Conservation (phyloP, 768 basidiomycete genomes). For the Lanmaoa rubissima region DNA sequence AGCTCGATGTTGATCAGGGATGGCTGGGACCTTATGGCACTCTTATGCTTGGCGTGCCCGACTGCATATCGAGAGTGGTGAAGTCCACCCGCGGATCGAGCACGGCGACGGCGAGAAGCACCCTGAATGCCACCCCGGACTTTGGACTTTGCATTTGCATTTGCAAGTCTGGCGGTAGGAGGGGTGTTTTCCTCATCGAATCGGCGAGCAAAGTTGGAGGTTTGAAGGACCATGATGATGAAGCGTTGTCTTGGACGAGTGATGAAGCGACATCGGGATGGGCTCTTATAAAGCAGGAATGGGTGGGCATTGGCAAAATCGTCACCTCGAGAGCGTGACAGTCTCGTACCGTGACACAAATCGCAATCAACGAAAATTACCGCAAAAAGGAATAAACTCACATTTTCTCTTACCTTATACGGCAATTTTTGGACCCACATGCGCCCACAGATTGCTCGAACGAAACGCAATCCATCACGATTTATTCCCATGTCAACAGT, state of each 20-base stretch:
- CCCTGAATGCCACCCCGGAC: slow-evolving; percentile 32
- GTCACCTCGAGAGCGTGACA: slow-evolving; percentile 23
- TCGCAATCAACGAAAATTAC: slow-evolving; percentile 32
- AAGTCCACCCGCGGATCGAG: slow-evolving; percentile 29
- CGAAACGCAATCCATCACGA: slow-evolving; percentile 28
- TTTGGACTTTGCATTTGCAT: slow-evolving; percentile 13
- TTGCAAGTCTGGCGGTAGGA: slow-evolving; percentile 13
- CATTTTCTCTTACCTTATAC: slow-evolving; percentile 11
- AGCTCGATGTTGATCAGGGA: slow-evolving; percentile 28
- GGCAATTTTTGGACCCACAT: slow-evolving; percentile 34
- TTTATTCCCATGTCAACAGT: background rate
- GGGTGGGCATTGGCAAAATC: slow-evolving; percentile 6
- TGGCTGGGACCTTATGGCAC: slow-evolving; percentile 7
- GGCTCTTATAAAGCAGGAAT: slow-evolving; percentile 26
- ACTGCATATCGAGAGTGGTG: slow-evolving; percentile 34
- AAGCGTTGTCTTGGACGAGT: background rate
- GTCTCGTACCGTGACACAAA: slow-evolving; percentile 28
- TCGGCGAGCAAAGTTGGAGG: slow-evolving; percentile 22
- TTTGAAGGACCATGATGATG: slow-evolving; percentile 28
- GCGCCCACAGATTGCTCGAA: slow-evolving; percentile 14
- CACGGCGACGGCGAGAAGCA: slow-evolving; percentile 41
- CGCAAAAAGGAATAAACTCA: slow-evolving; percentile 7
- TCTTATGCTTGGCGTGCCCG: slow-evolving; percentile 41
- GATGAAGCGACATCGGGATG: slow-evolving; percentile 2
- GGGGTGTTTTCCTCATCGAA: slow-evolving; percentile 36